Conservation (phyloP, 495 filamentous ascomycete species). For the Penicillium pulvis region DNA sequence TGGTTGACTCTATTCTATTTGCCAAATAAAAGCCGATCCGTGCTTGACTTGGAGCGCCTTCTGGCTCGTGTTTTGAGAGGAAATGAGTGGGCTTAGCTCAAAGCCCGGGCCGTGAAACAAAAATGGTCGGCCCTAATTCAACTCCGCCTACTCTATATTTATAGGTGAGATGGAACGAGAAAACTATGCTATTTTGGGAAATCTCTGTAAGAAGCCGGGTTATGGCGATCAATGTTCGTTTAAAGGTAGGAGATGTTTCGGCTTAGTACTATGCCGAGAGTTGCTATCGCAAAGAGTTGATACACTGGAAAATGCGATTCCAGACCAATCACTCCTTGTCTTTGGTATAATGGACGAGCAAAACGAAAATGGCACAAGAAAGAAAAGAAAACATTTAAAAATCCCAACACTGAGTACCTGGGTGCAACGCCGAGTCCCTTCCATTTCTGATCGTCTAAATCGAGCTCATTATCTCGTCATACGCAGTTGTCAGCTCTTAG, state of each 20-base stretch:
- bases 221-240: neutral
- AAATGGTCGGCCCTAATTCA: neutral
- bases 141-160: neutral
- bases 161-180: neutral
- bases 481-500: slow-evolving; percentile 22
- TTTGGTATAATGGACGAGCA: slow-evolving; percentile 9
- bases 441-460: slow-evolving; percentile 36
- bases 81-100: neutral
- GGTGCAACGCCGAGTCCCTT: slow-evolving; percentile 42
- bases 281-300: neutral
- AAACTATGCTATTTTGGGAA: neutral
- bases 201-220: neutral
- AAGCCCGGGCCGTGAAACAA: neutral
- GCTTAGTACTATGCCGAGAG: neutral
- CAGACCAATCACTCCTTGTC: slow-evolving; percentile 10
- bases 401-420: slow-evolving; percentile 16
- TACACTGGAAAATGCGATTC: slow-evolving; percentile 4
- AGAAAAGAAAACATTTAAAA: slow-evolving; percentile 16
- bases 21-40: too few relatives aligned
- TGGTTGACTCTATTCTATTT: too few relatives aligned
- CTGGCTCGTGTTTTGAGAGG: neutral
- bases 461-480: slow-evolving; percentile 37
- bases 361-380: slow-evolving; percentile 10
- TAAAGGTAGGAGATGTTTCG: neutral
- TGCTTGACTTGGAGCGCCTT: too few relatives aligned